These are phyloP conservation scores for Penicillium sp. DNA, from an alignment of 2,329 filamentous ascomycete genomes.

Conservation along the genomic window DNA sequence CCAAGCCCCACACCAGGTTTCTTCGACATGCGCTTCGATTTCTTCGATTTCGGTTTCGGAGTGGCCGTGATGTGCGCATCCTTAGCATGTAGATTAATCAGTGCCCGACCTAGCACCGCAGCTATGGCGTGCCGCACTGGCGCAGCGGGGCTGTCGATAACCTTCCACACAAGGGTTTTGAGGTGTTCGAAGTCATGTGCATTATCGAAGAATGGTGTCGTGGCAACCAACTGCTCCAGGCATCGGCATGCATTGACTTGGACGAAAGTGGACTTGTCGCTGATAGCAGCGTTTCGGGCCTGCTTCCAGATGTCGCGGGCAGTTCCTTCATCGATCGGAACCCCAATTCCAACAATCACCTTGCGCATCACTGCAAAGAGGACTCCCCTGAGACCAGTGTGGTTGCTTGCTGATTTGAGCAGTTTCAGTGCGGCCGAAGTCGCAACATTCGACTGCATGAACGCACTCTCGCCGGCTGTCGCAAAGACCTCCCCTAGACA, in stretches of 20 bases:
- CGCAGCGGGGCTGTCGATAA: conserved; percentile 73
- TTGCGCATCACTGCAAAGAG: conserved; percentile 74
- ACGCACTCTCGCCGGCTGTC: conserved; percentile 89
- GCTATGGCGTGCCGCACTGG: conserved; percentile 82
- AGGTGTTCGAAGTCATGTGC: conserved; percentile 87
- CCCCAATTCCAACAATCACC: conserved; percentile 70
- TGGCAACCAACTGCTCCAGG: conserved; percentile 68
- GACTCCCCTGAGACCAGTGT: conserved; percentile 79
- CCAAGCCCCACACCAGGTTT: conserved; percentile 57
- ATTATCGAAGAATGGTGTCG: conserved; percentile 82
- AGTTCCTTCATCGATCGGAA: conserved; percentile 76
- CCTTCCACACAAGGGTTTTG: conserved; percentile 78
- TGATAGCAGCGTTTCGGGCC: conserved; percentile 69
- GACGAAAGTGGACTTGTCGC: conserved; percentile 80
- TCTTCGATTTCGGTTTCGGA: conserved; percentile 62
- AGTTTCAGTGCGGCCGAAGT: conserved; percentile 73
- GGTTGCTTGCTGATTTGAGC: conserved; percentile 73
- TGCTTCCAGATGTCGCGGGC: conserved; percentile 95
- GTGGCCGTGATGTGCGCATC: conserved; percentile 52
- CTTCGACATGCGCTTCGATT: conserved; percentile 71
- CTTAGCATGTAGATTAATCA: conserved; percentile 78
- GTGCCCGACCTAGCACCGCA: conserved; percentile 76
- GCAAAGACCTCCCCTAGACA: conserved; percentile 88
- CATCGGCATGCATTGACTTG: conserved; percentile 77
- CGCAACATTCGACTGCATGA: conserved; percentile 74